Evolutionary conservation across 176 grass and related monocot species (phyloP).

Genomic region (Alopecurus myosuroides): DNA sequence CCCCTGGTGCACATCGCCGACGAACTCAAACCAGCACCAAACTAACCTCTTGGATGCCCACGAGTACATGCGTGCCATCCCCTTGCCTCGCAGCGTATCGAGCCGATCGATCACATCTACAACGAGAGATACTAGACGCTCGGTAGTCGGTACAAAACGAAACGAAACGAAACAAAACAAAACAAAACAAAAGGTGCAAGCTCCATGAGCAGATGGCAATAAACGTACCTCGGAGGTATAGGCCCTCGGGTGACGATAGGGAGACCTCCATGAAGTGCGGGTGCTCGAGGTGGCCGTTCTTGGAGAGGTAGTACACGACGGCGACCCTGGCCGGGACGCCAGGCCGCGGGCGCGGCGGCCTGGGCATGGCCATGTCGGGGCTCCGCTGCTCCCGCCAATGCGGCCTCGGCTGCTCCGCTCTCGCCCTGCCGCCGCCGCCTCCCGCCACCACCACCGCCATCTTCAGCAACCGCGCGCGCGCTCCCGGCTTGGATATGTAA

Average conservation of each 20-base stretch:
- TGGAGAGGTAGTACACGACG: constrained; percentile 89
- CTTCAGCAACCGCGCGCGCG: background rate
- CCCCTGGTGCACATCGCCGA: background rate
- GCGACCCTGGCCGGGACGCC: constrained; percentile 34
- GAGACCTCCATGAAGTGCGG: constrained; percentile 90
- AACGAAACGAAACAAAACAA: background rate
- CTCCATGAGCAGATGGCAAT: background rate
- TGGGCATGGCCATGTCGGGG: constrained; percentile 38
- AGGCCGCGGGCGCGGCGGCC: constrained; percentile 14
- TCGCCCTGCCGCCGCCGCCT: background rate
- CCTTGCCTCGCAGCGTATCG: constrained; percentile 71
- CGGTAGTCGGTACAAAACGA: background rate
- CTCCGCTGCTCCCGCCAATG: constrained; percentile 47
- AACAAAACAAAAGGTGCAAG: background rate
- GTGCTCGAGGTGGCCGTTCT: constrained; percentile 81
- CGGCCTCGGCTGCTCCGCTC: constrained; percentile 25
- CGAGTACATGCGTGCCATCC: constrained; percentile 70
- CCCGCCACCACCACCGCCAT: constrained; percentile 27
- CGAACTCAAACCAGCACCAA: background rate
- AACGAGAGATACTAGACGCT: background rate
- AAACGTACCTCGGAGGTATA: constrained; percentile 78
- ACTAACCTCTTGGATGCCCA: constrained; percentile 88
- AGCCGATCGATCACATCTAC: constrained; percentile 74
- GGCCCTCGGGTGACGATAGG: constrained; percentile 49
- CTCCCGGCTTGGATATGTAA: background rate